Evolutionary conservation across 192 early-diverging fungal genomes (phyloP).

Genomic region (Tieghemiomyces parasiticus): DNA sequence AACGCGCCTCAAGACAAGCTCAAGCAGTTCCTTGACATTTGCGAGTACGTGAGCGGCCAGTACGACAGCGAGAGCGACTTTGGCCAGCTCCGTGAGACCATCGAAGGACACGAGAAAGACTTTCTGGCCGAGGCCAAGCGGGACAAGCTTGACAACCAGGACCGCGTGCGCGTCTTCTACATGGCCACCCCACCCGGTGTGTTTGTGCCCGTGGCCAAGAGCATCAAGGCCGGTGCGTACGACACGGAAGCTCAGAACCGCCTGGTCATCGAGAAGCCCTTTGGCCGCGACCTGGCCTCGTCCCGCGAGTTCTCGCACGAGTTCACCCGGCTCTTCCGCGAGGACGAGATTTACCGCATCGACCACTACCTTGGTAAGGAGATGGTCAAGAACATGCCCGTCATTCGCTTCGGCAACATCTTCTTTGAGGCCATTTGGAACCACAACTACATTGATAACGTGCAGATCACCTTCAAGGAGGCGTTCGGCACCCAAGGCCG

Average conservation of each 20-base stretch:
- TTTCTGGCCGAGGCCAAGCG: constrained; percentile 3
- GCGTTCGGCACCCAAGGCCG: constrained; percentile 92
- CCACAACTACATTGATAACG: constrained; percentile 69
- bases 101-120: constrained; percentile 39
- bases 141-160: constrained; percentile 6
- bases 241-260: constrained; percentile 51
- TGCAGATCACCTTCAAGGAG: constrained; percentile 98
- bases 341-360: constrained; percentile 95
- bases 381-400: constrained; percentile 97
- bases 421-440: constrained; percentile 92
- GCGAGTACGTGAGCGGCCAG: constrained; percentile 65
- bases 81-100: constrained; percentile 39
- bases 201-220: constrained; percentile 70
- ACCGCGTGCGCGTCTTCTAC: constrained; percentile 76
- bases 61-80: constrained; percentile 71
- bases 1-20: constrained; percentile 21
- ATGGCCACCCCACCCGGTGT: constrained; percentile 93
- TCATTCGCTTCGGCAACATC: constrained; percentile 85
- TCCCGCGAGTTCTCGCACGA: constrained; percentile 54
- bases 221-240: constrained; percentile 58
- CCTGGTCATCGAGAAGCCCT: constrained; percentile 94
- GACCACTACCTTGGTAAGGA: constrained; percentile 99
- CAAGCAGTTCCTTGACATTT: constrained; percentile 44
- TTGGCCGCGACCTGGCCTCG: constrained; percentile 83
- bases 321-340: constrained; percentile 62